Evolutionary conservation across 805 yeast genomes (phyloP).

Genomic region (Wickerhamomyces strasburgensis): DNA sequence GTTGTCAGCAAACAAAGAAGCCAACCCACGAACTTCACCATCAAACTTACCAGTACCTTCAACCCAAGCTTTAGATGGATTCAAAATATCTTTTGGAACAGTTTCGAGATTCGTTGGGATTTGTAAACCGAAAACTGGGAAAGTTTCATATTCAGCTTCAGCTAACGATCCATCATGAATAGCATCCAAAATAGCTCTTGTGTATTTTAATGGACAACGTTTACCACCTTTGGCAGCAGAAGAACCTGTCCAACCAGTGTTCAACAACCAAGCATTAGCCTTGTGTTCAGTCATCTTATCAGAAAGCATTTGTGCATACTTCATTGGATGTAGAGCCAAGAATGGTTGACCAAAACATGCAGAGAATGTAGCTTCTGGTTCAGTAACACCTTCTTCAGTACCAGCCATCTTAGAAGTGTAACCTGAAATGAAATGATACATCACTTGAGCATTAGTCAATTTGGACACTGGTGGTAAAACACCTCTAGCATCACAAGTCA

Average conservation of each 20-base stretch:
- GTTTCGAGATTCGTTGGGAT: conserved; percentile 72
- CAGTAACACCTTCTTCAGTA: conserved; percentile 97
- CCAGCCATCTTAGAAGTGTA: conserved; percentile 99
- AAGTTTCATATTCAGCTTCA: conserved; percentile 73
- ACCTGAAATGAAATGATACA: conserved; percentile 98
- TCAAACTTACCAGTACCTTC: conserved; percentile 49
- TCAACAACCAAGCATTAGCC: conserved; percentile 92
- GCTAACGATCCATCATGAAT: conserved; percentile 88
- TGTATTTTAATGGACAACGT: conserved; percentile 96
- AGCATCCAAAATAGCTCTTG: conserved; percentile 92
- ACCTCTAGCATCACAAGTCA: conserved; percentile 98
- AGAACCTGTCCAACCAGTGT: conserved; percentile 98
- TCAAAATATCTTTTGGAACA: conserved; percentile 80
- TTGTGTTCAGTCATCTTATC: conserved; percentile 86
- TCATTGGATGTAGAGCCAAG: conserved; percentile 96
- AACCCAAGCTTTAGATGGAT: conserved; percentile 82
- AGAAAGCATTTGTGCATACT: conserved; percentile 92
- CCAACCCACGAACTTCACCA: conserved; percentile 60
- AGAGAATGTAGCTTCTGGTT: conserved; percentile 96
- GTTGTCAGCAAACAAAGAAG: conserved; percentile 75
- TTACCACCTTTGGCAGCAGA: conserved; percentile 91
- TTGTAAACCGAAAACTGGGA: conserved; percentile 81
- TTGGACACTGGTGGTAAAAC: conserved; percentile 96
- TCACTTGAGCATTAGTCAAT: conserved; percentile 90
- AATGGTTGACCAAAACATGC: conserved; percentile 99